These are phyloP conservation scores for Xylaria nigripes DNA, from an alignment of 495 filamentous ascomycete species.

Conservation along the genomic window DNA sequence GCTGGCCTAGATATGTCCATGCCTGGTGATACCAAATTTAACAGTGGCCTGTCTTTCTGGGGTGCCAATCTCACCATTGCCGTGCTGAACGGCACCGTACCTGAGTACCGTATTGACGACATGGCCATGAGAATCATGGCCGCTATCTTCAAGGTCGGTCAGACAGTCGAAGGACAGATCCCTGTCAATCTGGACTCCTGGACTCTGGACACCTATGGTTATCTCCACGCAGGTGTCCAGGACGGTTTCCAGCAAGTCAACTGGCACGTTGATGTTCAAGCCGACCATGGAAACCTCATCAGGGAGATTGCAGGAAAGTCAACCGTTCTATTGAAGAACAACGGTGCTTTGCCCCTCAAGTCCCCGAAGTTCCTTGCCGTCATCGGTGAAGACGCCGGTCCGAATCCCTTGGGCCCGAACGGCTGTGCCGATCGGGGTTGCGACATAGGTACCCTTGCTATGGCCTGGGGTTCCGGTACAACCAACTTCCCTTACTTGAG, in stretches of 20 bases:
- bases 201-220: constrained; percentile 68
- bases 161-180: constrained; percentile 47
- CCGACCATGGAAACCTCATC: constrained; percentile 62
- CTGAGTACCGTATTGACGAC: constrained; percentile 86
- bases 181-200: constrained; percentile 85
- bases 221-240: constrained; percentile 51
- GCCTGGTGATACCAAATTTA: constrained; percentile 79
- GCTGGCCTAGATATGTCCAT: constrained; percentile 94
- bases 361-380: constrained; percentile 68
- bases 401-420: constrained; percentile 74
- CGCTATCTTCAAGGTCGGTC: constrained; percentile 83
- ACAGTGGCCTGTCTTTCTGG: constrained; percentile 68
- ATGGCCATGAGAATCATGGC: constrained; percentile 92
- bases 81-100: constrained; percentile 83
- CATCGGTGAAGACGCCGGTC: constrained; percentile 80
- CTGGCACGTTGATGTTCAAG: constrained; percentile 74
- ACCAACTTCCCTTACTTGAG: constrained; percentile 87
- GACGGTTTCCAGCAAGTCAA: constrained; percentile 66
- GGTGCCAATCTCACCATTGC: constrained; percentile 76
- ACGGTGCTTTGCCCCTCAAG: constrained; percentile 65
- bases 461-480: constrained; percentile 91
- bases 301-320: constrained; percentile 66
- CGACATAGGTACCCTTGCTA: constrained; percentile 76
- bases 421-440: constrained; percentile 78
- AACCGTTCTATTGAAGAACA: constrained; percentile 86